Evolutionary conservation across 2,329 filamentous ascomycete genomes (phyloP), one percentile per base, ranked within the genome.

Genomic region (Dactylellina cionopaga): DNA sequence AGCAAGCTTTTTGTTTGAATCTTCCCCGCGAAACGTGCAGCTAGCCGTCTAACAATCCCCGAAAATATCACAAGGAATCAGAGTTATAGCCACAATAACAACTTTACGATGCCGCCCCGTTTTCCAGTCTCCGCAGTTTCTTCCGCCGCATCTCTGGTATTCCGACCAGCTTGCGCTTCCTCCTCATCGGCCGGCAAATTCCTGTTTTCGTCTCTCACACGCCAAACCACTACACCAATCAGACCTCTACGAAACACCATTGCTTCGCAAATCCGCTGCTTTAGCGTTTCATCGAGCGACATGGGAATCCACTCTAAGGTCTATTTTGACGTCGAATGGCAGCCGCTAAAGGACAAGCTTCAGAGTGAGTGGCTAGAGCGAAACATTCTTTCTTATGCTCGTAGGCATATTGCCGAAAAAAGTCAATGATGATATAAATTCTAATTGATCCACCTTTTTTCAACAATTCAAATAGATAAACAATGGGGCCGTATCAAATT

Each of bases 401-500:
- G n/a, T n/a, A n/a, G n/a, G n/a, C n/a, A n/a, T n/a, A n/a, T n/a
- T n/a, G n/a, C n/a, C n/a, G n/a, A n/a, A n/a, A n/a, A n/a, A n/a
- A n/a, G n/a, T n/a, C n/a, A n/a, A n/a, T n/a, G n/a, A n/a, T n/a
- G n/a, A n/a, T n/a, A n/a, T n/a, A n/a, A n/a, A n/a, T n/a, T n/a
- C n/a, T n/a, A n/a, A n/a, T n/a, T n/a, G n/a, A n/a, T n/a, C n/a
- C n/a, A n/a, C n/a, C n/a, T n/a, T n/a, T n/a, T n/a, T n/a, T n/a
- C n/a, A n/a, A n/a, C n/a, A 33, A 33, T 33, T 6, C 13, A 6
- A 19, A 52, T 7, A 64, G 59, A 25, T 24, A 43, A 59, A 22
- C 5, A 17, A 2, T 59, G 52, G 44, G 92, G 90, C 79, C 90
- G 90, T 81, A 91, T 98, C 86, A 90, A 87, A 84, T 95, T 96